phyloP scores from a whole-genome alignment of 2,329 filamentous ascomycete species.

The Fulvia fulva region DNA sequence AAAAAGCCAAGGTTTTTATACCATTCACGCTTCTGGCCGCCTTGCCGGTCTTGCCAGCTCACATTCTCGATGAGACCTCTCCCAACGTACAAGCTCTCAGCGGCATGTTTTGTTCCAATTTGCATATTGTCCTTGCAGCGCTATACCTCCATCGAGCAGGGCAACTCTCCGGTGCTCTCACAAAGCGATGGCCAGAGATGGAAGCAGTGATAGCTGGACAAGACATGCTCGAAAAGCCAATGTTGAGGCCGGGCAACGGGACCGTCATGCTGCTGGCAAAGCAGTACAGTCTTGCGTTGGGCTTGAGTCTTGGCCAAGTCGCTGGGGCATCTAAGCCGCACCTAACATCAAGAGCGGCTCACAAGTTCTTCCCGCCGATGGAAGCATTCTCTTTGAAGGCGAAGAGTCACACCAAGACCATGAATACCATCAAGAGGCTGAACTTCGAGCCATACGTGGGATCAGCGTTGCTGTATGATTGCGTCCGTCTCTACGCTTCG shows the following conservation, averaged over 20 bases:
- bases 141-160: not conserved
- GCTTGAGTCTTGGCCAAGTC: not conserved
- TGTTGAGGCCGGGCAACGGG: not conserved
- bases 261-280: not conserved
- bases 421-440: not conserved
- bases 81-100: not conserved
- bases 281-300: not conserved
- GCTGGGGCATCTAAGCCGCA: not conserved
- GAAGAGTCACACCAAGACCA: not conserved
- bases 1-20: no score
- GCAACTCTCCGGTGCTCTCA: not conserved
- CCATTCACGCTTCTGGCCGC: no score
- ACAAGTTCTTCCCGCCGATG: not conserved
- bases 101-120: not conserved
- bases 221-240: not conserved
- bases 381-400: not conserved
- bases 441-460: not conserved
- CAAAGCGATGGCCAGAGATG: not conserved
- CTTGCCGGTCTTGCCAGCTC: no score
- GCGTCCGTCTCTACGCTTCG: not conserved
- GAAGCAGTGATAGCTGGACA: not conserved
- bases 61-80: no score
- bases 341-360: not conserved
- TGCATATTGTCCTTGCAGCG: not conserved
- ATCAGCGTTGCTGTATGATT: not conserved